A percentile compares a stretch with the other conserved stretches of the same genome.
phyloP scores from a whole-genome alignment of 495 filamentous ascomycete genomes.

The Penicillium antarcticum region DNA sequence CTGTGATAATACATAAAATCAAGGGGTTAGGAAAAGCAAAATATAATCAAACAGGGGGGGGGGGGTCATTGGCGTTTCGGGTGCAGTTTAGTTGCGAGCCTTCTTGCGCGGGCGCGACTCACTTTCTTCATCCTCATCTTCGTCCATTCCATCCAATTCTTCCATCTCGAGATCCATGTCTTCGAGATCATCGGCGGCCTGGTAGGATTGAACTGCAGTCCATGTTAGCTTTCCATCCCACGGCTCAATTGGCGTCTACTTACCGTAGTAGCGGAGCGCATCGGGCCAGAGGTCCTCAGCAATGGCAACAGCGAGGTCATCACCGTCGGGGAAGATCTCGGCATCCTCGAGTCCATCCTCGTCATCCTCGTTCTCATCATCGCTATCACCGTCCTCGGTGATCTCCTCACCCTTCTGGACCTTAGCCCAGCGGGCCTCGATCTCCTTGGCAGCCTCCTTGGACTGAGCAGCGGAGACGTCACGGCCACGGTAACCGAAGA shows the following conservation, averaged over 20 bases:
- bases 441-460: constrained; percentile 51
- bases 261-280: constrained; percentile 89
- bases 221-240: constrained; percentile 8
- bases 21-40: constrained; percentile 10
- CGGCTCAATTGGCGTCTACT: constrained; percentile 27
- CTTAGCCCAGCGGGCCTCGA: constrained; percentile 56
- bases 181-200: constrained; percentile 23
- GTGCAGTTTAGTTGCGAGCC: constrained; percentile 31
- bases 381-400: constrained; percentile 32
- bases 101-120: constrained; percentile 41
- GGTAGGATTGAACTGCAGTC: constrained; percentile 32
- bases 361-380: constrained; percentile 43
- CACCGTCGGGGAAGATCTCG: constrained; percentile 79
- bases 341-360: constrained; percentile 55
- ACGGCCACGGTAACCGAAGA: constrained; percentile 73
- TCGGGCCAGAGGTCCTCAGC: constrained; percentile 84
- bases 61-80: constrained; percentile 18
- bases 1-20: constrained; percentile 42
- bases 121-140: constrained; percentile 31
- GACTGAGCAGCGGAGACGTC: constrained; percentile 68
- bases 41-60: constrained; percentile 17
- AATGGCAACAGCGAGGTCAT: constrained; percentile 72
- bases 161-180: constrained; percentile 36
- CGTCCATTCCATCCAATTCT: constrained; percentile 28
- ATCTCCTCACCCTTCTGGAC: constrained; percentile 50